A percentile compares a stretch with the other conserved stretches of the same genome.
phyloP scores from a whole-genome alignment of 345 rosid species.

The Eucalyptus marginata region DNA sequence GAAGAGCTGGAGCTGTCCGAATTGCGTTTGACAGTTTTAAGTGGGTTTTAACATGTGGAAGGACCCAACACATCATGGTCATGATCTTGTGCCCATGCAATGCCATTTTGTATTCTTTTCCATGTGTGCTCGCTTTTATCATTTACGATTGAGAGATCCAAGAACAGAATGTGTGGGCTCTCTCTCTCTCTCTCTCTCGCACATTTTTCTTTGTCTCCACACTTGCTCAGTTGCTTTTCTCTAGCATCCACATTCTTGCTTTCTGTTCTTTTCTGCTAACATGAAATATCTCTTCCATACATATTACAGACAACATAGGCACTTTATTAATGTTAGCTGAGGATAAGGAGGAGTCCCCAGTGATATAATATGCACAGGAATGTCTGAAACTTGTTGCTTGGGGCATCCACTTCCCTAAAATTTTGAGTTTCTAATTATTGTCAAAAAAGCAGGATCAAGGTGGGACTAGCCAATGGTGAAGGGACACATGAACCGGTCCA shows the following conservation, averaged over 20 bases:
- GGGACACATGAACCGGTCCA: background rate
- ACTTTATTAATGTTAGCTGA: background rate
- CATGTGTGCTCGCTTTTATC: background rate
- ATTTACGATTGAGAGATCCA: background rate
- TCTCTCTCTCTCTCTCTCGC: background rate
- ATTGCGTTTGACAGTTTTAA: background rate
- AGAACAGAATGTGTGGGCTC: background rate
- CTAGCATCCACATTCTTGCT: conserved; percentile 9
- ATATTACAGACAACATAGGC: background rate
- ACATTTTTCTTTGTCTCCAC: background rate
- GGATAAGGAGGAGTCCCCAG: background rate
- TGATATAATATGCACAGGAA: background rate
- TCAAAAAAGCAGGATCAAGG: background rate
- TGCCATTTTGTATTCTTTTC: background rate
- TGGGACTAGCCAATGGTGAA: background rate
- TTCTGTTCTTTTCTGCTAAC: conserved; percentile 14
- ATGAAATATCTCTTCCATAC: background rate
- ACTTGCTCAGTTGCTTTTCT: background rate
- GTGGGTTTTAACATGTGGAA: background rate
- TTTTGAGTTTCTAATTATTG: background rate
- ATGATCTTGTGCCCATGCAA: background rate
- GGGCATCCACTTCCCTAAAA: background rate
- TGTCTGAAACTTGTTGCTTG: background rate
- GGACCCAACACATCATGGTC: background rate
- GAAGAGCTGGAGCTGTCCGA: background rate